Evolutionary conservation across 2,329 filamentous ascomycete species (phyloP).

Genomic region (Sporothrix mexicana): DNA sequence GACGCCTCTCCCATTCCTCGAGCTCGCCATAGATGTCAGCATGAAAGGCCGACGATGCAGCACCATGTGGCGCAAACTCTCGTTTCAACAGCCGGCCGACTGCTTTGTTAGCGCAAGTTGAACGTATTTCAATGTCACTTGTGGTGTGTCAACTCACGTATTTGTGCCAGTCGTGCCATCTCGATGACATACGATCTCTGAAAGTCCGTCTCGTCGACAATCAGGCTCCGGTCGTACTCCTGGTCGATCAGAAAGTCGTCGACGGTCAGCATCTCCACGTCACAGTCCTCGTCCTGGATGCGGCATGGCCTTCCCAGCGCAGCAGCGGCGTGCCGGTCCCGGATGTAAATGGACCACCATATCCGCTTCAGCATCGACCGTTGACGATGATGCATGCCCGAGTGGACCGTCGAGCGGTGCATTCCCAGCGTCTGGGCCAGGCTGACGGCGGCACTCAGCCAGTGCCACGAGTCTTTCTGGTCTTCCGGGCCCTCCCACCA

Average conservation of each 20-base stretch:
- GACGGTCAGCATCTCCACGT: conserved; percentile 20
- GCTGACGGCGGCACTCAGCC: conserved; percentile 25
- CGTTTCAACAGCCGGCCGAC: conserved; percentile 11
- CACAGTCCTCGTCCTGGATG: conserved; percentile 27
- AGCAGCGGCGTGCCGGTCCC: conserved; percentile 16
- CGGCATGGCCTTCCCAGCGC: conserved; percentile 23
- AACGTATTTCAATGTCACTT: not conserved
- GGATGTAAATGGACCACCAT: conserved; percentile 29
- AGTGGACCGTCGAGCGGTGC: conserved; percentile 20
- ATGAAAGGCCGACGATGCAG: not conserved
- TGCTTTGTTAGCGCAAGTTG: not conserved
- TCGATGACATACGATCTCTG: conserved; percentile 14
- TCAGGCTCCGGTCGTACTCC: not conserved
- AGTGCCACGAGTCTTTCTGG: conserved; percentile 29
- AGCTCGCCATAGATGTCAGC: conserved; percentile 16
- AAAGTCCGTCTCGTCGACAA: not conserved
- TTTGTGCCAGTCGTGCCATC: conserved; percentile 22
- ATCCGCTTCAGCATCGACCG: conserved; percentile 16
- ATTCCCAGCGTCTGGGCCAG: conserved; percentile 18
- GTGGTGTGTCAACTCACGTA: conserved; percentile 1
- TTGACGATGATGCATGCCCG: conserved; percentile 18
- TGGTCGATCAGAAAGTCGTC: conserved; percentile 22
- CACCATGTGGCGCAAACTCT: conserved; percentile 13
- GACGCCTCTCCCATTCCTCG: not conserved
- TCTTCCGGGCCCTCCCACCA: conserved; percentile 29